These are phyloP conservation scores for Yamadazyma triangularis DNA, from an alignment of 1,139 yeast species.

Conservation along the genomic window DNA sequence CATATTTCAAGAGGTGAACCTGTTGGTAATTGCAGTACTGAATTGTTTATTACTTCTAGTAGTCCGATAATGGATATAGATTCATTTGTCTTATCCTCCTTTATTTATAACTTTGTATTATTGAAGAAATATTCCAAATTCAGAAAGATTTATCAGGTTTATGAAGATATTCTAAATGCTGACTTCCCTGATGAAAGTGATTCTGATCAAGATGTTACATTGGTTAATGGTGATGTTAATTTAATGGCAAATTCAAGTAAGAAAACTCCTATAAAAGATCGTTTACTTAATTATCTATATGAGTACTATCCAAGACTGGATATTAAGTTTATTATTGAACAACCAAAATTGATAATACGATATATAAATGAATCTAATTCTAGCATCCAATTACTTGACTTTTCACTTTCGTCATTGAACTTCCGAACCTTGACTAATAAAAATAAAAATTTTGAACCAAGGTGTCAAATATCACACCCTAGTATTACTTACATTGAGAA, in stretches of 20 bases:
- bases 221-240: slow-evolving; percentile 2
- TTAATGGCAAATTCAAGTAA: not conserved
- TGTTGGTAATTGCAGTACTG: slow-evolving; percentile 35
- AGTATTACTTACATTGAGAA: slow-evolving; percentile 28
- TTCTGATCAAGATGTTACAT: slow-evolving; percentile 5
- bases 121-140: slow-evolving; percentile 28
- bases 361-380: slow-evolving; percentile 17
- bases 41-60: slow-evolving; percentile 40
- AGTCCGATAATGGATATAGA: slow-evolving; percentile 49
- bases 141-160: slow-evolving; percentile 14
- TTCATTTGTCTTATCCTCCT: slow-evolving; percentile 37
- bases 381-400: slow-evolving; percentile 25
- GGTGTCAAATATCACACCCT: slow-evolving; percentile 34
- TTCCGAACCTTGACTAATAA: slow-evolving; percentile 33
- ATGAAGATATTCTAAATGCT: slow-evolving; percentile 7
- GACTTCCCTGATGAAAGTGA: slow-evolving; percentile 5
- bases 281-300: slow-evolving; percentile 23
- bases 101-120: slow-evolving; percentile 32
- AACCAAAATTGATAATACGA: slow-evolving; percentile 38
- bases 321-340: slow-evolving; percentile 38
- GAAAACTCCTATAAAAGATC: slow-evolving; percentile 9
- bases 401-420: slow-evolving; percentile 36
- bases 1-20: slow-evolving; percentile 30
- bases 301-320: slow-evolving; percentile 43
- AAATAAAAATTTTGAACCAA: slow-evolving; percentile 31